These are phyloP conservation scores for Umbelopsis isabellina DNA, from an alignment of 192 early-diverging fungal genomes.

Conservation along the genomic window DNA sequence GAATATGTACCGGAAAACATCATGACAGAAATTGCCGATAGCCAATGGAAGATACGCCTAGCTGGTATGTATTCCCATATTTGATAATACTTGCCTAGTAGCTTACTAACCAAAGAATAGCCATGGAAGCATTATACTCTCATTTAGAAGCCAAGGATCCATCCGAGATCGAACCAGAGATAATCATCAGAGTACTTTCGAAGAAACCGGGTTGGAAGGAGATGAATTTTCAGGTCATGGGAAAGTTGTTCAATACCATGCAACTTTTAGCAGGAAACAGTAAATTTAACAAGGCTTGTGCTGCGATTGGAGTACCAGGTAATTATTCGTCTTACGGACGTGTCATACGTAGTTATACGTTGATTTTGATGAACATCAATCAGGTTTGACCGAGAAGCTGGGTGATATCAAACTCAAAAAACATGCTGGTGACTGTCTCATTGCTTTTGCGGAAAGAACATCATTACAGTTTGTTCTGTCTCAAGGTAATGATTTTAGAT, in stretches of 20 bases:
- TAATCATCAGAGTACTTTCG: conserved; percentile 76
- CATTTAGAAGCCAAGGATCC: conserved; percentile 60
- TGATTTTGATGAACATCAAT: background rate
- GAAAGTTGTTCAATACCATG: conserved; percentile 75
- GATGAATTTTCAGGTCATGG: conserved; percentile 93
- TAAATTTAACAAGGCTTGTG: conserved; percentile 73
- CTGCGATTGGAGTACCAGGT: conserved; percentile 70
- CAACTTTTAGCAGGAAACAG: conserved; percentile 68
- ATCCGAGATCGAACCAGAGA: conserved; percentile 70
- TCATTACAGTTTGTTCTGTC: conserved; percentile 83
- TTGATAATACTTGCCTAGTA: conserved; percentile 19
- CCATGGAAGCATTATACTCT: conserved; percentile 75
- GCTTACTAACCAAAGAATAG: conserved; percentile 28
- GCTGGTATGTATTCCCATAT: conserved; percentile 51
- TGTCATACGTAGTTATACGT: background rate
- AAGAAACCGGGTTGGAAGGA: conserved; percentile 97
- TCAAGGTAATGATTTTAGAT: conserved; percentile 46
- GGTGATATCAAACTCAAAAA: conserved; percentile 96
- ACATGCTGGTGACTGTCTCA: conserved; percentile 78
- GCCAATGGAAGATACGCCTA: conserved; percentile 88
- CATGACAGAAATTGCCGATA: conserved; percentile 64
- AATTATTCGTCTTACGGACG: background rate
- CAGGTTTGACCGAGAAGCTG: conserved; percentile 86
- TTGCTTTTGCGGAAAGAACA: conserved; percentile 72
- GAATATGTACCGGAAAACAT: conserved; percentile 64